Evolutionary conservation across 2,329 filamentous ascomycete species (phyloP).

Genomic region (Sporothrix luriei): DNA sequence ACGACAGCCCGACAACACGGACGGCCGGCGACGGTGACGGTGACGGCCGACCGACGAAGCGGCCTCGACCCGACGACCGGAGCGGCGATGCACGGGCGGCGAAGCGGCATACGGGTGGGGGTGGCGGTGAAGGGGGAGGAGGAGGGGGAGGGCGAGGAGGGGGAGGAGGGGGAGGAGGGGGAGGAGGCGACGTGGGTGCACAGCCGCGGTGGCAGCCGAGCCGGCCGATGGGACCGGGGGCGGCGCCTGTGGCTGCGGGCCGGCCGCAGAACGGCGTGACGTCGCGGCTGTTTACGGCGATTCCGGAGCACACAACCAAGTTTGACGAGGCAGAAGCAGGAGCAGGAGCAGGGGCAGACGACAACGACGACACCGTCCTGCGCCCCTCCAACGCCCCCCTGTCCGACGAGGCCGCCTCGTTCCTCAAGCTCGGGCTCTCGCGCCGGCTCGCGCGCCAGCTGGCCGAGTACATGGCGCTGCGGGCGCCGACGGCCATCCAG

Average conservation of each 20-base stretch:
- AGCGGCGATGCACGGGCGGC: conserved; percentile 27
- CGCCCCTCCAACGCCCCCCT: conserved; percentile 89
- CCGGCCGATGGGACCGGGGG: conserved; percentile 4
- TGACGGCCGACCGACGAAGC: conserved; percentile 20
- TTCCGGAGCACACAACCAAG: conserved; percentile 71
- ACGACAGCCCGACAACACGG: neutral
- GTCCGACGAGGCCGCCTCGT: conserved; percentile 79
- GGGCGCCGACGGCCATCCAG: conserved; percentile 92
- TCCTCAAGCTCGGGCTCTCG: conserved; percentile 82
- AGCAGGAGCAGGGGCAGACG: too few relatives aligned
- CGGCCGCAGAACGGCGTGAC: conserved; percentile 56
- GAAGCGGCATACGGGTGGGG: conserved; percentile 31
- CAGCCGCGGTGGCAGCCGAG: conserved; percentile 26
- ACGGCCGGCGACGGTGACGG: neutral
- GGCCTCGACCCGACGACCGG: conserved; percentile 16
- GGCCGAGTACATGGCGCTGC: conserved; percentile 80
- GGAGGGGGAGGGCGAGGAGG: conserved; percentile 30
- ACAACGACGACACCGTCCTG: conserved; percentile 55
- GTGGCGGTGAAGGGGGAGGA: neutral
- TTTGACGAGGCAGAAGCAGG: conserved; percentile 49
- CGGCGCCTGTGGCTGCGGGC: conserved; percentile 46
- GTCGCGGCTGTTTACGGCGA: conserved; percentile 90
- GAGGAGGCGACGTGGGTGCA: neutral
- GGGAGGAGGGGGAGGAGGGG: conserved; percentile 23
- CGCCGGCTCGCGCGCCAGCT: conserved; percentile 79